Evolutionary conservation across 129 eudicot genomes (phyloP), one percentile per base, ranked within the genome.

Genomic region (Apium graveolens): DNA sequence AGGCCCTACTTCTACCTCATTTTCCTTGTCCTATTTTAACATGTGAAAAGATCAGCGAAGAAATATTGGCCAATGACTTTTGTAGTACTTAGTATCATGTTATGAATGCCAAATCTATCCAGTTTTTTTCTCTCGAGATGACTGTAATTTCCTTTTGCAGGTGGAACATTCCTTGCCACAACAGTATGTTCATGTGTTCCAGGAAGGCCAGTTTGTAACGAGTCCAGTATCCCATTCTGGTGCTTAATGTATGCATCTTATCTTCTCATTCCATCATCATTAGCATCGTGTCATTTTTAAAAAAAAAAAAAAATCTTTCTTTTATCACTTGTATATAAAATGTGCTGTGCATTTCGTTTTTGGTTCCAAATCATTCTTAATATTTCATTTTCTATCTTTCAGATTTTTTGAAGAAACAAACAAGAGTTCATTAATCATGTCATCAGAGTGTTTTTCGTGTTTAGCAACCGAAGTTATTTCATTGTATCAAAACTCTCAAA

Each of bases 211-310:
- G 45, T 96, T 96, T 74, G 88, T 92, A 32, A 90, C 97, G 18
- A 90, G 81, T 74, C 95, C 99, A 1, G 89, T 89, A 73, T 86
- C 96, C 35, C 99, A 96, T 87, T 96, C 99, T 75, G 99, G 96
- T 78, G 99, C 81, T 73, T 96, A 87, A 90, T 74, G 27, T 80
- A 70, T 21, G 53, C 70, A 66, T 11, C 74, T 53, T 31, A 65
- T 60, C 38, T 38, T 48, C 69, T 70, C 13, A 60, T 24, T 2
- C 34, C 26, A 51, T 49, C 62, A 21, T 53, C 65, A 57, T 24
- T 7, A 57, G 17, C n/a, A 34, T 70, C 42, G 35, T 20, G 12
- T 17, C 74, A 35, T 20, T 37, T 11, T n/a, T n/a, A n/a, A n/a
- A n/a, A n/a, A n/a, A n/a, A n/a, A n/a, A n/a, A n/a, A n/a, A n/a